Evolutionary conservation across 164 flowering plant genomes (phyloP).

Genomic region (Cinnamomum micranthum): DNA sequence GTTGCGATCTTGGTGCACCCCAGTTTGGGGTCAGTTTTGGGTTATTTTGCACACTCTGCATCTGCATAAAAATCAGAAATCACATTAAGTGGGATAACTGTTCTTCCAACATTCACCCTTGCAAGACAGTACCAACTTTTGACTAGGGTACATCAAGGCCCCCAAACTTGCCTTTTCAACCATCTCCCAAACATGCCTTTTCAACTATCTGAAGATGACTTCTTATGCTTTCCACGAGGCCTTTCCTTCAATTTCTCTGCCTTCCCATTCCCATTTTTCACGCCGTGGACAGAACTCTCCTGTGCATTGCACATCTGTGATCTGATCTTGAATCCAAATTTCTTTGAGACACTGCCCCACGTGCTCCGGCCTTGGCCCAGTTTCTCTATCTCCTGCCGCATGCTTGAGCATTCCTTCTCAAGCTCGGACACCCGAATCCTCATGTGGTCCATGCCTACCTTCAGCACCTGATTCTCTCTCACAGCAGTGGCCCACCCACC

Average conservation of each 20-base stretch:
- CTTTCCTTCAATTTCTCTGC: slow-evolving; percentile 42
- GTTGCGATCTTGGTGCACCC: neutral
- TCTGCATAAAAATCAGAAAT: neutral
- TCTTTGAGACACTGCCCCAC: slow-evolving; percentile 77
- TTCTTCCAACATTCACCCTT: neutral
- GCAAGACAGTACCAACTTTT: neutral
- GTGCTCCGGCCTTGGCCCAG: slow-evolving; percentile 43
- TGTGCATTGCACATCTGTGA: slow-evolving; percentile 95
- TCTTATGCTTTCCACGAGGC: slow-evolving; percentile 47
- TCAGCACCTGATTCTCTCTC: slow-evolving; percentile 79
- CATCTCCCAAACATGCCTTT: neutral
- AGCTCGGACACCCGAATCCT: slow-evolving; percentile 82
- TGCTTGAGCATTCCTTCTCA: slow-evolving; percentile 80
- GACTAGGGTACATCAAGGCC: neutral
- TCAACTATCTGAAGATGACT: slow-evolving; percentile 24
- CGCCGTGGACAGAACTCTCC: slow-evolving; percentile 70
- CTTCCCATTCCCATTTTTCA: slow-evolving; percentile 31
- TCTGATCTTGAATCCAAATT: slow-evolving; percentile 66
- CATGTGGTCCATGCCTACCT: slow-evolving; percentile 92
- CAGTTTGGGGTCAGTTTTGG: neutral
- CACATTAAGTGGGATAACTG: neutral
- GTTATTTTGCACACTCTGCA: neutral
- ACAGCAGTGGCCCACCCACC: slow-evolving; percentile 75
- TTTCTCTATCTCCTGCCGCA: slow-evolving; percentile 88
- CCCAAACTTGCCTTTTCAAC: neutral